These are phyloP conservation scores for Verticillium isaacii DNA, from an alignment of 2,329 filamentous ascomycete genomes.

Conservation along the genomic window DNA sequence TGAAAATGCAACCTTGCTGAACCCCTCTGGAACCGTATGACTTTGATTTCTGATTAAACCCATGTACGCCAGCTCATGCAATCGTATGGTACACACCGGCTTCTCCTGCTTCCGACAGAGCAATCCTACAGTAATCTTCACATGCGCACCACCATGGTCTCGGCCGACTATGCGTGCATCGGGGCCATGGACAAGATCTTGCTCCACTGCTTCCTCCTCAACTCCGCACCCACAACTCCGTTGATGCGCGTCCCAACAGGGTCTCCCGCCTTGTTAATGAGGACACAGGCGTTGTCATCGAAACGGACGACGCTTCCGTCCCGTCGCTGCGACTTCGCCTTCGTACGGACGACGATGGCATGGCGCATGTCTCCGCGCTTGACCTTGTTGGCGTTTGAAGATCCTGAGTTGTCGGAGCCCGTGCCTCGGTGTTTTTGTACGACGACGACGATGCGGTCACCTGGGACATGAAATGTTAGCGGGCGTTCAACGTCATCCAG, in stretches of 20 bases:
- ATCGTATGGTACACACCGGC: conserved; percentile 7
- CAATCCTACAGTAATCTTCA: conserved; percentile 2
- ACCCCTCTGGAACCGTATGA: not conserved
- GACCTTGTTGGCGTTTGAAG: conserved; percentile 82
- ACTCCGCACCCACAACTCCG: conserved; percentile 83
- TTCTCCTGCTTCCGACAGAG: not conserved
- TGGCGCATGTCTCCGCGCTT: conserved; percentile 94
- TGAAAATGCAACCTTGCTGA: too few species aligned
- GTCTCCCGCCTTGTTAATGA: conserved; percentile 95
- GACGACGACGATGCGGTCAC: conserved; percentile 94
- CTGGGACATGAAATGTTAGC: conserved; percentile 37
- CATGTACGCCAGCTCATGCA: conserved; percentile 9
- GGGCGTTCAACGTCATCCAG: too few species aligned
- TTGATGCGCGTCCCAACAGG: conserved; percentile 91
- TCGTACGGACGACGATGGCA: conserved; percentile 89
- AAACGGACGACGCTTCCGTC: conserved; percentile 91
- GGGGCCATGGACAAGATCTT: conserved; percentile 97
- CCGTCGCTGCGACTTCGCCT: conserved; percentile 77
- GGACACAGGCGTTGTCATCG: conserved; percentile 95
- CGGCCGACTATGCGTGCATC: conserved; percentile 45
- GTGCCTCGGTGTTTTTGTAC: conserved; percentile 93
- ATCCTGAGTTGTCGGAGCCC: conserved; percentile 64
- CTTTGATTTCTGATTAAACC: conserved; percentile 8
- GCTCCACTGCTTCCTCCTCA: conserved; percentile 92
- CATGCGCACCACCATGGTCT: not conserved